Base-by-base conservation (phyloP, 78 protist species). In the Creolimax fragrantissima region DNA sequence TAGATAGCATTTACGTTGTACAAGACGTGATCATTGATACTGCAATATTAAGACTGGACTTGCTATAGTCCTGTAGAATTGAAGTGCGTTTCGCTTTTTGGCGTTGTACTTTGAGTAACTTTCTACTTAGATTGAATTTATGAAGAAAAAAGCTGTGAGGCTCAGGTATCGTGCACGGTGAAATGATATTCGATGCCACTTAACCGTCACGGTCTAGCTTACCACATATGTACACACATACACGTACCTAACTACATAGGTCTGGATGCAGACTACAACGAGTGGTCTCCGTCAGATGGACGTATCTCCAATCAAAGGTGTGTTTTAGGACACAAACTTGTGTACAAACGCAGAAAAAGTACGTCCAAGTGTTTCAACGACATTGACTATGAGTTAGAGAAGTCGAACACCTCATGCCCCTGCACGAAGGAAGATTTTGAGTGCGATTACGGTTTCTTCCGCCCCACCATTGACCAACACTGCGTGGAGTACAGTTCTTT, bases 391-490 rank as follows among this genome's bases (percentile, higher is more conserved):
- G 86, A 83, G 1, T 32, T 83, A 41, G 86, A 83, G 7, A 24
- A 36, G 7, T 39, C 17, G 41, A 24, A 83, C 42, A 24, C 7
- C 42, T 6, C 86, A 11, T 83, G 86, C 7, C 86, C 86, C 0
- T 83, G 86, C 7, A 83, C 86, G 44, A 83, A 83, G 86, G 86
- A 83, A 24, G 86, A 83, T 41, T 83, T 83, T 83, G 86, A 83
- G 86, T 83, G 86, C 35, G 86, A 83, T 41, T 83, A 83, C 86
- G 86, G 86, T 24, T 83, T 39, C 35, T 6, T 24, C 86, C 86
- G 86, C 6, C 86, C 86, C 86, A 83, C 35, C 86, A 83, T 83
- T 41, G 86, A 83, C 35, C 42, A 6, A 32, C 86, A 83, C 86
- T 83, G 86, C 7, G 42, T 35, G 35, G 86, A 83, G 86, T 83